Base-by-base conservation (phyloP, 129 eudicot genomes). In the Pittosporum tobira region DNA sequence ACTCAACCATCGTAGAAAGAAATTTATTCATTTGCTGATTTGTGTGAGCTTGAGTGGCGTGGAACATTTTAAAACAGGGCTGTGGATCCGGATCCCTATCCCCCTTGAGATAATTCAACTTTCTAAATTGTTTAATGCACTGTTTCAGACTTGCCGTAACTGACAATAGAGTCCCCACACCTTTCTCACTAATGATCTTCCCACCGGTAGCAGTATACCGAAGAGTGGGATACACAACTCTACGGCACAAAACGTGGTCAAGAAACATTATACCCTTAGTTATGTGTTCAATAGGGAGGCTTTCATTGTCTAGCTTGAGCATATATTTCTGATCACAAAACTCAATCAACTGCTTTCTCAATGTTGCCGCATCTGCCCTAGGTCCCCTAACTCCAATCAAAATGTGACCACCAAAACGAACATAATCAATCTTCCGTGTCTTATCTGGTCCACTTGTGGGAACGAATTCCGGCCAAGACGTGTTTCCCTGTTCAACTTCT, bases 381-480 rank as follows among this genome's bases (percentile, higher is more conserved):
- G 96, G 90, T 36, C 99, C 99, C 70, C 96, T 72, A n/a, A 93
- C 83, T 37, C 99, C 99, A 20, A 87, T 73, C 65, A 93, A 81
- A 63, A 93, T 71, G 71, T 87, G 94, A 30, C 94, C 99, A 22
- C 91, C 99, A 42, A 72, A 87, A 28, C 99, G 84, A 19, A 87
- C 70, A 54, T 84, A 93, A 60, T 93, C 96, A 51, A 93, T 77
- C 64, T 84, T 93, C 29, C 94, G 62, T n/a, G 94, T 87, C 64
- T 84, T 84, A 46, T 93, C 94, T 4, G 77, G 83, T 64, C 99
- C 99, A 53, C 88, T 82, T 8, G 96, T 74, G 7, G 99, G 99
- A 66, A 93, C 99, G 44, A 93, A 93, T 71, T 93, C 99, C 1
- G 99, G 99, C 99, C 99, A 93, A 23, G 96, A 78, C 21, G 99